Conservation (phyloP, 2,329 filamentous ascomycete species). For the Ophiostoma montium region DNA sequence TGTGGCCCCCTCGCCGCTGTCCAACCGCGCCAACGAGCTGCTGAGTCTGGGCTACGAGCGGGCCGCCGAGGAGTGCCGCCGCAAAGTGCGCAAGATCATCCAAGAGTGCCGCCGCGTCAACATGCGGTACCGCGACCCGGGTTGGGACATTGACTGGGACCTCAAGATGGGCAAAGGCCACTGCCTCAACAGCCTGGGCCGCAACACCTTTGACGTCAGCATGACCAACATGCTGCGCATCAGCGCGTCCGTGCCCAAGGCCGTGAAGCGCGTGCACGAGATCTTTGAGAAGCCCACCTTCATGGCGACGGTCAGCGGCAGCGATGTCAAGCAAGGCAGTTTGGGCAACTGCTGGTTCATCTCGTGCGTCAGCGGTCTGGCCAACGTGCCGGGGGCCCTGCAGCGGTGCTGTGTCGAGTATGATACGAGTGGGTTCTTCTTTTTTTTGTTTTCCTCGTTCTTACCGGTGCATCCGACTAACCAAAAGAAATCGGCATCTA, state of each 20-base stretch:
- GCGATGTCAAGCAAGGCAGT: slow-evolving; percentile 64
- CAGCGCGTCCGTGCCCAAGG: slow-evolving; percentile 45
- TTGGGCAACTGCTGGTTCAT: slow-evolving; percentile 78
- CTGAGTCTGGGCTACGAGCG: slow-evolving; percentile 47
- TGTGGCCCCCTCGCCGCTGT: slow-evolving; percentile 34
- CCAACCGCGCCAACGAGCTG: slow-evolving; percentile 43
- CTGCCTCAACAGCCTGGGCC: slow-evolving; percentile 38
- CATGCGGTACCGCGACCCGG: slow-evolving; percentile 61
- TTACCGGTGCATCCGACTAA: background rate
- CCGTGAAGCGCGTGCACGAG: slow-evolving; percentile 61
- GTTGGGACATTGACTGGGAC: slow-evolving; percentile 49
- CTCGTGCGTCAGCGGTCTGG: slow-evolving; percentile 61
- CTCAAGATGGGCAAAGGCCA: slow-evolving; percentile 50
- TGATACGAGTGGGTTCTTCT: slow-evolving; percentile 36
- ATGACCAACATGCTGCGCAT: slow-evolving; percentile 30
- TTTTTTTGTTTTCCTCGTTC: background rate
- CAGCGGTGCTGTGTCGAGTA: slow-evolving; percentile 62
- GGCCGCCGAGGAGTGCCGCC: slow-evolving; percentile 47
- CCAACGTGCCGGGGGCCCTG: slow-evolving; percentile 57
- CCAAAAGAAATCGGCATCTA: slow-evolving; percentile 1
- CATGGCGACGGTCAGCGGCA: slow-evolving; percentile 47
- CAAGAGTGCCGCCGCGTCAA: slow-evolving; percentile 59
- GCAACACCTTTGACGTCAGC: slow-evolving; percentile 32
- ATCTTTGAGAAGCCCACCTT: slow-evolving; percentile 65
- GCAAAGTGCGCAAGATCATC: slow-evolving; percentile 47